phyloP scores from a whole-genome alignment of 192 early-diverging fungal genomes.

The Spizellomyces sp. region DNA sequence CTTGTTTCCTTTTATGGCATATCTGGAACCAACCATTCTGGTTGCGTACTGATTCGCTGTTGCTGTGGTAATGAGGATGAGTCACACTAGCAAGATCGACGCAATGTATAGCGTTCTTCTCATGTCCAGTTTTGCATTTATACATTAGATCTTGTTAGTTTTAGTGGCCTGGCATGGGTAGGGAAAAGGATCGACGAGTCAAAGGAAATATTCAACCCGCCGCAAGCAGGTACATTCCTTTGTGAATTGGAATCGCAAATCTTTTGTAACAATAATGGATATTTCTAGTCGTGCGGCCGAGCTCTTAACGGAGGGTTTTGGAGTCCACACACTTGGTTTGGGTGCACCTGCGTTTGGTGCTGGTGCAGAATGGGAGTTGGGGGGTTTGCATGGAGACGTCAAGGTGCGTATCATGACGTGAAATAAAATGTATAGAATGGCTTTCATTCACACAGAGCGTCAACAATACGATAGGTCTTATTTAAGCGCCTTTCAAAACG shows the following conservation, averaged over 20 bases:
- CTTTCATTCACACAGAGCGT: not conserved
- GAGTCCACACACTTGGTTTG: constrained; percentile 67
- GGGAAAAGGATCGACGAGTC: constrained; percentile 63
- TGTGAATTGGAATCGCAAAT: constrained; percentile 20
- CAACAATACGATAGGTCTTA: constrained; percentile 55
- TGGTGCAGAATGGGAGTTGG: constrained; percentile 37
- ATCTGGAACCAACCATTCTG: no score
- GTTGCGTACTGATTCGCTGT: no score
- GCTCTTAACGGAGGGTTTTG: constrained; percentile 59
- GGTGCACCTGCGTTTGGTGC: constrained; percentile 33
- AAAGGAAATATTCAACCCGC: constrained; percentile 87
- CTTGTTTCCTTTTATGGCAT: no score
- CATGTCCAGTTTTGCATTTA: no score
- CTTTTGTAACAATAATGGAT: not conserved
- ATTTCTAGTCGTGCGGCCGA: constrained; percentile 65
- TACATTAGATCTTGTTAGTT: no score
- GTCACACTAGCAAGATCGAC: no score
- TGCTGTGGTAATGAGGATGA: no score
- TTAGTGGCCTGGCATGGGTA: constrained; percentile 11
- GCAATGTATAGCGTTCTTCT: no score
- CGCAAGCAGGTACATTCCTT: constrained; percentile 72
- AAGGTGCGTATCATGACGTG: constrained; percentile 30
- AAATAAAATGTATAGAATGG: constrained; percentile 24
- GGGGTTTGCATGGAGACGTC: constrained; percentile 28
- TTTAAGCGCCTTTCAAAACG: constrained; percentile 85